A percentile compares a stretch with the other conserved stretches of the same genome.
phyloP scores from a whole-genome alignment of 1,284 basidiomycete species.

The Dichomitus squalens region DNA sequence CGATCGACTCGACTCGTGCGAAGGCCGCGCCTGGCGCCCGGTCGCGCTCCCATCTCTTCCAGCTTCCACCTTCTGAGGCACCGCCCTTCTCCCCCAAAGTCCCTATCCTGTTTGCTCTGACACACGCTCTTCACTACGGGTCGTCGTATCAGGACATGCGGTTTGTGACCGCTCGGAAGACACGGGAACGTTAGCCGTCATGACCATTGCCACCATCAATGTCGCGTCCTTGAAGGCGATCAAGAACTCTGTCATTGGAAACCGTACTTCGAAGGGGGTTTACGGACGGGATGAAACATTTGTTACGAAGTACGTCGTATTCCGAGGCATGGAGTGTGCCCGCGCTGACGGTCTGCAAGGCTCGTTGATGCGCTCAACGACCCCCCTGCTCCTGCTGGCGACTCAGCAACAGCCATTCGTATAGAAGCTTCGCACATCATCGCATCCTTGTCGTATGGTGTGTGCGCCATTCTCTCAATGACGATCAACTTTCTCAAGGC shows the following conservation, averaged over 20 bases:
- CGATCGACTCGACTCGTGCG: too few relatives aligned
- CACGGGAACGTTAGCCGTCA: slow-evolving; percentile 11
- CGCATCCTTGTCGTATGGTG: slow-evolving; percentile 71
- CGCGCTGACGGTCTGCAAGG: slow-evolving; percentile 34
- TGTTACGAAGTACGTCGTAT: slow-evolving; percentile 52
- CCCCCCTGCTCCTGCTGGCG: slow-evolving; percentile 36
- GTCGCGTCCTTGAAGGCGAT: slow-evolving; percentile 55
- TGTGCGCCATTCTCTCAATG: neutral
- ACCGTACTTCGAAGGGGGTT: slow-evolving; percentile 64
- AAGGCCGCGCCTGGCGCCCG: neutral
- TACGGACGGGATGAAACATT: slow-evolving; percentile 56
- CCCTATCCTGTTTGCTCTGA: neutral
- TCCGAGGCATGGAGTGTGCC: neutral
- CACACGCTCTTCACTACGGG: neutral
- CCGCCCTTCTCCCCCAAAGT: neutral
- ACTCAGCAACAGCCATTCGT: slow-evolving; percentile 51
- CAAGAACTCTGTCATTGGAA: slow-evolving; percentile 77
- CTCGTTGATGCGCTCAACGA: slow-evolving; percentile 59
- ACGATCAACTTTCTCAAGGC: neutral
- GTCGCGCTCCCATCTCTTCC: neutral
- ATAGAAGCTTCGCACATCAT: slow-evolving; percentile 75
- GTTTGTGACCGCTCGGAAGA: neutral
- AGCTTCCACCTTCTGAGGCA: neutral
- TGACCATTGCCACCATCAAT: slow-evolving; percentile 44
- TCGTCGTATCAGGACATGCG: slow-evolving; percentile 4